These are phyloP conservation scores for Kwoniella dejecticola DNA, from an alignment of 768 basidiomycete species.

Conservation along the genomic window DNA sequence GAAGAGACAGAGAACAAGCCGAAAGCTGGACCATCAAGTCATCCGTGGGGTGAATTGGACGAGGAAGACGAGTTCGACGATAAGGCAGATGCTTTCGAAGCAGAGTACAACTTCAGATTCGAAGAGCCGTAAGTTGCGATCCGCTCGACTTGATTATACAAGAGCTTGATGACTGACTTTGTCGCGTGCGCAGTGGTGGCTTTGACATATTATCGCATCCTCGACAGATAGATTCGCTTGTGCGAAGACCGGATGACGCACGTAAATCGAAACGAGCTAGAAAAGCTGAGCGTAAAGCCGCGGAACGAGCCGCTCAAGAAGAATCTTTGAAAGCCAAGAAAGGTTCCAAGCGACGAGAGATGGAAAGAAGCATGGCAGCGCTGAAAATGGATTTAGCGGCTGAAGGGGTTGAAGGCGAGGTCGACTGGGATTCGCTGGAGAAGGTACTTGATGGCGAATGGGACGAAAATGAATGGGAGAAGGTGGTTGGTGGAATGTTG, in stretches of 20 bases:
- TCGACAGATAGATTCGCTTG: slow-evolving; percentile 61
- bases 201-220: slow-evolving; percentile 72
- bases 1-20: slow-evolving; percentile 34
- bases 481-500: slow-evolving; percentile 76
- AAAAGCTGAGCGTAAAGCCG: slow-evolving; percentile 68
- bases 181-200: slow-evolving; percentile 61
- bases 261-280: slow-evolving; percentile 84
- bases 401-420: slow-evolving; percentile 52
- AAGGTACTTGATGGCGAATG: slow-evolving; percentile 86
- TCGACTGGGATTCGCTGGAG: slow-evolving; percentile 62
- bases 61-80: slow-evolving; percentile 78
- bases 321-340: slow-evolving; percentile 71
- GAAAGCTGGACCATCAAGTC: slow-evolving; percentile 46
- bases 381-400: slow-evolving; percentile 76
- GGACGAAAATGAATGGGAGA: slow-evolving; percentile 82
- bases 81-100: slow-evolving; percentile 86
- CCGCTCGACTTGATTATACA: neutral
- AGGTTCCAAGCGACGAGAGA: slow-evolving; percentile 64
- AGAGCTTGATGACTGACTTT: neutral
- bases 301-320: slow-evolving; percentile 57
- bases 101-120: slow-evolving; percentile 96
- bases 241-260: slow-evolving; percentile 67
- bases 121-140: slow-evolving; percentile 78
- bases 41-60: slow-evolving; percentile 56
- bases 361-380: slow-evolving; percentile 72